phyloP scores from a whole-genome alignment of 768 basidiomycete genomes.

The Hebeloma cylindrosporum region DNA sequence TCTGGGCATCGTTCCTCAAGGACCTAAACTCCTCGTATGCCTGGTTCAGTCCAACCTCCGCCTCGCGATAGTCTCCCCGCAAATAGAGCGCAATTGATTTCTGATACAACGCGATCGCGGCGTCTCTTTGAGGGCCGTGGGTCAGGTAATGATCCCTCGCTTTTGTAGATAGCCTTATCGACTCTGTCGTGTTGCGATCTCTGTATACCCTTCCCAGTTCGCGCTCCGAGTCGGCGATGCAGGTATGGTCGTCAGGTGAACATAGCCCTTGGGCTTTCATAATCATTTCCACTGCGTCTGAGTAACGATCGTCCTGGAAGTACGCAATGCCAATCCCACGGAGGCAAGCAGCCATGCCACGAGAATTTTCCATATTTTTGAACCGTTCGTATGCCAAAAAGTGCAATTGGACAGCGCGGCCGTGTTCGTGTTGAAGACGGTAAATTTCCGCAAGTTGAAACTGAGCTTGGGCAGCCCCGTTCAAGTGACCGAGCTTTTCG shows the following conservation, averaged over 20 bases:
- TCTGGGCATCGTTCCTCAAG: conserved; percentile 5
- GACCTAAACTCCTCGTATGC: conserved; percentile 7
- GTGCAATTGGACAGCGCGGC: background rate
- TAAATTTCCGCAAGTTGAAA: background rate
- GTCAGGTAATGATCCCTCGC: conserved; percentile 1
- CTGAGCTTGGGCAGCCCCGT: background rate
- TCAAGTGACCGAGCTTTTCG: background rate
- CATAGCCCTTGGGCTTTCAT: background rate
- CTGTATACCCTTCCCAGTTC: conserved; percentile 2
- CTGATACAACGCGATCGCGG: conserved; percentile 1
- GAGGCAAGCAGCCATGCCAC: background rate
- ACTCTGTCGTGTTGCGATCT: background rate
- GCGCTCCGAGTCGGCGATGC: conserved; percentile 1
- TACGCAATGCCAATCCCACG: background rate
- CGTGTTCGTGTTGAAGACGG: background rate
- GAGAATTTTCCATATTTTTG: background rate
- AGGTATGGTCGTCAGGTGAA: background rate
- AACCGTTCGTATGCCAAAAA: background rate
- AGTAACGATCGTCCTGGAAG: background rate
- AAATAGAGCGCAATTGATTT: background rate
- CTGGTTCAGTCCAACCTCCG: background rate
- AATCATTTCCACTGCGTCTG: background rate
- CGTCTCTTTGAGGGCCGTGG: background rate
- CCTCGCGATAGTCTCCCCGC: background rate
- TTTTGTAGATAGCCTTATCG: background rate